Percentiles rank a stretch among this genome's conserved stretches.
These are phyloP conservation scores for Aspergillus hortae DNA, from an alignment of 2,329 filamentous ascomycete species.

Conservation along the genomic window DNA sequence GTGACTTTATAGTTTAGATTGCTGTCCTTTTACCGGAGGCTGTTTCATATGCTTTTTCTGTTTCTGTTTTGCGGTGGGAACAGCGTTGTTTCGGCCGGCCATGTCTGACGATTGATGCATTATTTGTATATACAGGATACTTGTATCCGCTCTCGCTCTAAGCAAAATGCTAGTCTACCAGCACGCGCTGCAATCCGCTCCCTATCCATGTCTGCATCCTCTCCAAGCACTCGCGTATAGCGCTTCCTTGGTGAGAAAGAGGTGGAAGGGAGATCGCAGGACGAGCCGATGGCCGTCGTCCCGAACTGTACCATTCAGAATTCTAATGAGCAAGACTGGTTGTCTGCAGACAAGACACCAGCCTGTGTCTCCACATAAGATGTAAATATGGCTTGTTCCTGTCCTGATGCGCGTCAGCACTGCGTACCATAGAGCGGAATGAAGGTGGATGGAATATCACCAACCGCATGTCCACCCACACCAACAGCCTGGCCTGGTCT, in stretches of 20 bases:
- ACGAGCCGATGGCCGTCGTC: not conserved
- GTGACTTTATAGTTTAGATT: constrained; percentile 8
- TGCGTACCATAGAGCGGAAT: not conserved
- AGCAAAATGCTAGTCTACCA: too few species aligned
- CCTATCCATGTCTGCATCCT: constrained; percentile 19
- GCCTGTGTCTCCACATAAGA: not conserved
- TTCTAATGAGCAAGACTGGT: not conserved
- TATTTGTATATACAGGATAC: too few species aligned
- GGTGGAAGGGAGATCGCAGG: constrained; percentile 6
- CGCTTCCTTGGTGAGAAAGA: constrained; percentile 36
- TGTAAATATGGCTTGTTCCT: not conserved
- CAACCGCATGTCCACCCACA: not conserved
- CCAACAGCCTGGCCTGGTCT: not conserved
- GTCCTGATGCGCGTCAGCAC: not conserved
- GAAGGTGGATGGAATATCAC: not conserved
- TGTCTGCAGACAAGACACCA: not conserved
- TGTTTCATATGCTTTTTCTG: not conserved
- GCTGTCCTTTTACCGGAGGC: not conserved
- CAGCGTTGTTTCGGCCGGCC: too few species aligned
- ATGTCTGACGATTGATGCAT: too few species aligned
- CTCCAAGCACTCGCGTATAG: constrained; percentile 38
- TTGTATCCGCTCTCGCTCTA: too few species aligned
- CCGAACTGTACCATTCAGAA: not conserved
- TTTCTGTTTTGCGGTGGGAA: not conserved
- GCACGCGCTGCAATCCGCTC: too few species aligned